Conservation (phyloP, 345 rosid species). For the Punica granatum region DNA sequence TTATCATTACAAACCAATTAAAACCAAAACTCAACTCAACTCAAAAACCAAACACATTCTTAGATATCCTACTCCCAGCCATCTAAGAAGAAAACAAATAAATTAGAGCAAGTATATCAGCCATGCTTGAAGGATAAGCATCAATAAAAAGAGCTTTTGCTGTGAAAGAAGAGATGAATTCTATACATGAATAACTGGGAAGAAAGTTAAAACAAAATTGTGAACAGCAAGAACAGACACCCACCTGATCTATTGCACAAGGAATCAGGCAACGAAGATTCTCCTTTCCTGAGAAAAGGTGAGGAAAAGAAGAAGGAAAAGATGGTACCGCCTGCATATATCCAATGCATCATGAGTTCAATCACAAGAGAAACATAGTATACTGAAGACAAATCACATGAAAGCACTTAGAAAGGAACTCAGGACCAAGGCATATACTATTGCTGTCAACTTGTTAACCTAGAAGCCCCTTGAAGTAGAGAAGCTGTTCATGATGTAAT, state of each 20-base stretch:
- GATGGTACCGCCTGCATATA: conserved; percentile 83
- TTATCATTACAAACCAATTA: too few species aligned
- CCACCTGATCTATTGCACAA: conserved; percentile 94
- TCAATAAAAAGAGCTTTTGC: neutral
- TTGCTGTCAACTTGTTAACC: neutral
- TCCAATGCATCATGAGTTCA: conserved; percentile 1
- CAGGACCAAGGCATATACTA: neutral
- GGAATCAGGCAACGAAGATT: conserved; percentile 86
- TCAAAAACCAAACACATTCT: too few species aligned
- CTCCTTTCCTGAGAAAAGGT: conserved; percentile 65
- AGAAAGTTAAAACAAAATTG: neutral
- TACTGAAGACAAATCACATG: too few species aligned
- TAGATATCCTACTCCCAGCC: neutral
- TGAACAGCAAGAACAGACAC: conserved; percentile 6
- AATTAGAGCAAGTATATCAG: neutral
- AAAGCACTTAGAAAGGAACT: neutral
- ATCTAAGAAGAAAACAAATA: neutral
- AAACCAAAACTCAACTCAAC: too few species aligned
- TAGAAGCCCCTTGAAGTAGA: neutral
- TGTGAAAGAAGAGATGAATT: neutral
- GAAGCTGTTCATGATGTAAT: neutral
- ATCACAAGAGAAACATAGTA: neutral
- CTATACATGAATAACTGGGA: neutral
- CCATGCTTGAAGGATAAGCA: neutral
- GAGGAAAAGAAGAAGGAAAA: conserved; percentile 89